Base-by-base conservation (phyloP, 2,329 filamentous ascomycete species). In the Domatiomyces catenatus region DNA sequence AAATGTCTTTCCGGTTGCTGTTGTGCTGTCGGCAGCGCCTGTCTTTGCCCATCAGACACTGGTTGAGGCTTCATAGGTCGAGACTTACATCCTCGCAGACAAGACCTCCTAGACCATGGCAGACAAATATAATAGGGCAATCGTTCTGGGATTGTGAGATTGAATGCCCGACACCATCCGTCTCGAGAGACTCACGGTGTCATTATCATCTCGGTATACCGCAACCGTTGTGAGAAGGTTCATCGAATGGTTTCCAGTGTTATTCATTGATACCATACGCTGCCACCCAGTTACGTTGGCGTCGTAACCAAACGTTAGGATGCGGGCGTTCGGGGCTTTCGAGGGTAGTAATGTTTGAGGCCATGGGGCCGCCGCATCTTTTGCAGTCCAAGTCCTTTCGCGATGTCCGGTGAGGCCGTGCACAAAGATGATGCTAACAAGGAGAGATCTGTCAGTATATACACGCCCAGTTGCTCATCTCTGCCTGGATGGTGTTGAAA, bases 61-160 rank as follows among this genome's bases (percentile, higher is more conserved):
- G 52, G 49, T 44, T 24, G 36, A 26, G 18, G 28, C 4, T 51
- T 8, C 32, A 10, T 8, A 46, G 49, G 12, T 15, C 17, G 26
- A 48, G 8, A 44, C 55, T 53, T 56, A 61, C 61, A 51, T 62
- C 59, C 49, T 64, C 58, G 15, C 60, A 60, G 8, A 64, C 53
- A 6, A 59, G 54, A 1, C 63, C 62, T 2, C 62, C 63, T 7
- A 63, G 50, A 44, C 62, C 63, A 48, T 65, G 62, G 8, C 52
- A 53, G 18, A 65, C 55, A 43, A 64, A 65, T 1, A 64, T 58
- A 20, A 65, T 58, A 1, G 62, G 61, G n/a, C 56, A 58, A 18
- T 52, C 45, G 12, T 49, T 50, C 56, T 60, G 56, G 52, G 53
- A 48, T 17, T 5, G 43, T 48, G 6, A 20, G 26, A 17, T 5